Evolutionary conservation across 148 eudicot species (phyloP).

Genomic region (Rhododendron vialii): DNA sequence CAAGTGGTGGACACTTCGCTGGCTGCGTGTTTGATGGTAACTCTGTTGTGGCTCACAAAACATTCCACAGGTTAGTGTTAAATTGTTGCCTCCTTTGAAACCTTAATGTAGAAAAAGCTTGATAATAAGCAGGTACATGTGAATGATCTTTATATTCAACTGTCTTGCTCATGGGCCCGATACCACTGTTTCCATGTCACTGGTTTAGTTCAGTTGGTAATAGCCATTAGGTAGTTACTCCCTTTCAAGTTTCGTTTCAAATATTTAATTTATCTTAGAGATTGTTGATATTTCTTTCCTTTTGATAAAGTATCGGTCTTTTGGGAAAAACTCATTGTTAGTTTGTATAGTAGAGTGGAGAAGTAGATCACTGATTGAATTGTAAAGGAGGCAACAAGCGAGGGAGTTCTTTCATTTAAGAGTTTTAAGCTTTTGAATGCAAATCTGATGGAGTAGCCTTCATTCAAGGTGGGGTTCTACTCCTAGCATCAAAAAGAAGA

Average conservation of each 20-base stretch:
- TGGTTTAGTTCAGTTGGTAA: neutral
- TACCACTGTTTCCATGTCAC: neutral
- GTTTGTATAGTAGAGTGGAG: neutral
- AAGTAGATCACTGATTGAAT: neutral
- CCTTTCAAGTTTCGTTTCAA: neutral
- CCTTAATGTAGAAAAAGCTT: neutral
- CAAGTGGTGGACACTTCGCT: constrained; percentile 92
- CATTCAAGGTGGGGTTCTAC: neutral
- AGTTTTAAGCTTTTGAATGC: neutral
- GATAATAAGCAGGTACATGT: neutral
- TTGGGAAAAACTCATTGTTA: neutral
- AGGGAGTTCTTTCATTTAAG: neutral
- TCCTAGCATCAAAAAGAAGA: neutral
- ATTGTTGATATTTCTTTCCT: neutral
- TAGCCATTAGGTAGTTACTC: neutral
- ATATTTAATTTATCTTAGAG: neutral
- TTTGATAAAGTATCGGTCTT: neutral
- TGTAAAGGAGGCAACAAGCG: neutral
- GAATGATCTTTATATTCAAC: neutral
- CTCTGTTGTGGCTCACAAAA: constrained; percentile 73
- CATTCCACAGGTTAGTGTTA: constrained; percentile 78
- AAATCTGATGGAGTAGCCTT: neutral
- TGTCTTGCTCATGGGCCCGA: neutral
- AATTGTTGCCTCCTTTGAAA: neutral
- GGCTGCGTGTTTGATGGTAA: constrained; percentile 95